Conservation (phyloP, 2,329 filamentous ascomycete species). For the Hypoxylon sp. region DNA sequence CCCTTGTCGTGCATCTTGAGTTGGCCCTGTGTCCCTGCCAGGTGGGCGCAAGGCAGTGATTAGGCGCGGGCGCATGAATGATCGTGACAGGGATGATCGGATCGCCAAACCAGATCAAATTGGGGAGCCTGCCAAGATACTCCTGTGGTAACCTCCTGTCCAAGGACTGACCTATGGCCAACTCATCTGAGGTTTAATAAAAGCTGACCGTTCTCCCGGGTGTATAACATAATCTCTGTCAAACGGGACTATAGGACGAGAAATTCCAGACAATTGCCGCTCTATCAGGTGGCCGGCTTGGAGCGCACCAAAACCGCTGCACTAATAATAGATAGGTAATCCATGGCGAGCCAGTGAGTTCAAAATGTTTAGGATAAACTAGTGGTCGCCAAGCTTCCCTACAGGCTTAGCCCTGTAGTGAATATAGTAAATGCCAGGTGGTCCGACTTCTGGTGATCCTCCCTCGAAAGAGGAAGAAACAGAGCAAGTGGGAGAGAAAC, state of each 20-base stretch:
- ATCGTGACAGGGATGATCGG: slow-evolving; percentile 39
- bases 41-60: slow-evolving; percentile 26
- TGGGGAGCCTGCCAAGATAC: slow-evolving; percentile 7
- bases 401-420: slow-evolving; percentile 25
- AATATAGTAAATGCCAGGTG: slow-evolving; percentile 1
- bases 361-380: slow-evolving; percentile 19
- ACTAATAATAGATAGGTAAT: slow-evolving; percentile 38
- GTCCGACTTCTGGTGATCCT: slow-evolving; percentile 18
- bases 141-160: slow-evolving; percentile 23
- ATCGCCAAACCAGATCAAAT: slow-evolving; percentile 29
- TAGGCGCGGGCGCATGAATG: slow-evolving; percentile 47
- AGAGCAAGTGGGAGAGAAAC: slow-evolving; percentile 19
- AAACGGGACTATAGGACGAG: slow-evolving; percentile 27
- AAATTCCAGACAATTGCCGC: slow-evolving; percentile 23
- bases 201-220: slow-evolving; percentile 3
- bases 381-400: slow-evolving; percentile 32
- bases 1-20: slow-evolving; percentile 37
- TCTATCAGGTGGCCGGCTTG: slow-evolving; percentile 22
- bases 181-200: slow-evolving; percentile 19
- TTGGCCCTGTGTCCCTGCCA: slow-evolving; percentile 18
- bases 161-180: slow-evolving; percentile 1
- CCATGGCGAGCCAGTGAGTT: slow-evolving; percentile 32
- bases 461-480: slow-evolving; percentile 7
- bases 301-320: slow-evolving; percentile 2
- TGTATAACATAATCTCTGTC: slow-evolving; percentile 12